Evolutionary conservation across 208 protist species (phyloP).

Genomic region (Phytomonas serpens): DNA sequence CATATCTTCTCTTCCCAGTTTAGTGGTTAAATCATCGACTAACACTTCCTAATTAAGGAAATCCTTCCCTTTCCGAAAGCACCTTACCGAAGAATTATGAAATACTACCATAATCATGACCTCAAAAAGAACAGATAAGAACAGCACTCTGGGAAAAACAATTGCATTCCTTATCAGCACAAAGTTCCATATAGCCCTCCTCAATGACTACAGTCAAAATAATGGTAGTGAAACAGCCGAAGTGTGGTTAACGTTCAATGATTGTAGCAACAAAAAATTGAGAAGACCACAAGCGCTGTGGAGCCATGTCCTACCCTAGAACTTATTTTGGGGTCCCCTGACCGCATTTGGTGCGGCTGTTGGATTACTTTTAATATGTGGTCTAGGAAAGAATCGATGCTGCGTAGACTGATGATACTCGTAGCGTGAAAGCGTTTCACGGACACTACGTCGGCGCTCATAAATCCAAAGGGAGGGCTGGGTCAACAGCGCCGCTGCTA

Average conservation of each 20-base stretch:
- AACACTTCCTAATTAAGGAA: neutral
- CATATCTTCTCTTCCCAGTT: neutral
- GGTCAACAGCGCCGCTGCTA: constrained; percentile 49
- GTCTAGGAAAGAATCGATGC: constrained; percentile 45
- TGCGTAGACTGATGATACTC: constrained; percentile 19
- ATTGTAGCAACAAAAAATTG: neutral
- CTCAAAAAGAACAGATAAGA: neutral
- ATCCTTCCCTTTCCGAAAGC: neutral
- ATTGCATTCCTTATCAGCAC: neutral
- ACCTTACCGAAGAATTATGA: neutral
- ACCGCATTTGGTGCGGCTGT: constrained; percentile 45
- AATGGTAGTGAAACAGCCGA: neutral
- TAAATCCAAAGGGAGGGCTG: constrained; percentile 61
- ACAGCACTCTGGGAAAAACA: neutral
- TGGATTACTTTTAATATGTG: constrained; percentile 61
- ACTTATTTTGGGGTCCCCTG: constrained; percentile 1
- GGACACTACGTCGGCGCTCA: constrained; percentile 15
- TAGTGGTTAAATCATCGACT: neutral
- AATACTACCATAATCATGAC: neutral
- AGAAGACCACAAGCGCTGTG: neutral
- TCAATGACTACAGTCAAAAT: neutral
- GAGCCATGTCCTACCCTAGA: neutral
- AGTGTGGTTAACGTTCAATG: neutral
- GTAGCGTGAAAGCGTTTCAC: constrained; percentile 13
- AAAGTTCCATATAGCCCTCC: neutral